Conservation (phyloP, 257 asterid genomes). For the Solanum gandarillasii region DNA sequence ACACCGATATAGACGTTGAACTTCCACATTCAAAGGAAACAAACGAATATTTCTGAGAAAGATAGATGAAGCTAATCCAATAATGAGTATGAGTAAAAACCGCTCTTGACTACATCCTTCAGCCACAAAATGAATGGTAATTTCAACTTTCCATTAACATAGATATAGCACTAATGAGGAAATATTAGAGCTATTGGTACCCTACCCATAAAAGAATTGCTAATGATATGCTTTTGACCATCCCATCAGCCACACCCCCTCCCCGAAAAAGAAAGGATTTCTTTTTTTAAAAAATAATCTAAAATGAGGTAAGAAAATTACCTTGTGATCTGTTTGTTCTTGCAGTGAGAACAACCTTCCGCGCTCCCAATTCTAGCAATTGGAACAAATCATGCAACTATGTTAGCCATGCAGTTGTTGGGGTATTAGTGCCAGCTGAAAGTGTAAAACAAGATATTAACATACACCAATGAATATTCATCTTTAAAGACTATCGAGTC, state of each 20-base stretch:
- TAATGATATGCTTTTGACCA: background rate
- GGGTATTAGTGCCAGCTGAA: background rate
- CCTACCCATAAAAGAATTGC: background rate
- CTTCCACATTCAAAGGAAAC: background rate
- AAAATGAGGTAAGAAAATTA: conserved; percentile 9
- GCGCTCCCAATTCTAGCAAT: conserved; percentile 61
- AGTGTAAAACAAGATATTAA: background rate
- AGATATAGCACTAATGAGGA: background rate
- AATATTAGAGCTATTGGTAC: background rate
- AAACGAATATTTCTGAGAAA: background rate
- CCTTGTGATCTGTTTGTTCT: conserved; percentile 90
- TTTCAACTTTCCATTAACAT: background rate
- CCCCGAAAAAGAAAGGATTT: background rate
- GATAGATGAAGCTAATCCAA: background rate
- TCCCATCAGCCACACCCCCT: background rate
- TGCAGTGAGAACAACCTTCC: conserved; percentile 80
- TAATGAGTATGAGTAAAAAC: background rate
- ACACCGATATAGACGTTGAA: background rate
- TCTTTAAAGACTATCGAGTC: background rate
- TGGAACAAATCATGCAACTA: conserved; percentile 2
- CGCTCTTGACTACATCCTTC: background rate
- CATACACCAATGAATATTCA: background rate
- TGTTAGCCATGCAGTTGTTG: background rate
- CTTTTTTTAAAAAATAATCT: background rate
- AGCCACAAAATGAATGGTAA: background rate